A percentile compares a stretch with the other conserved stretches of the same genome.
Evolutionary conservation across 192 early-diverging fungal species (phyloP).

Genomic region (Entomortierella lignicola): DNA sequence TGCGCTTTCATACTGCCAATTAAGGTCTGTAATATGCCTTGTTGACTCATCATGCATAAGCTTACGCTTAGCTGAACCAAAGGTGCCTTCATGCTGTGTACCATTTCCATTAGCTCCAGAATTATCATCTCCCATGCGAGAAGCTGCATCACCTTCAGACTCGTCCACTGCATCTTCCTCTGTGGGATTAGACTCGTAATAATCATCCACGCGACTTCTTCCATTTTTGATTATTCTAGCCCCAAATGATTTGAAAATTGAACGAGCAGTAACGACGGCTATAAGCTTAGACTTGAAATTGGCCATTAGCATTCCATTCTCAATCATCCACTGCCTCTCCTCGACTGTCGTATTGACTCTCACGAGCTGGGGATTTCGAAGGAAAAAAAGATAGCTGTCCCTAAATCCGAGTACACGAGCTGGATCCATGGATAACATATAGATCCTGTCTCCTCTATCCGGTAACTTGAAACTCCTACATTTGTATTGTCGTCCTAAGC

Average conservation of each 20-base stretch:
- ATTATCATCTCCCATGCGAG: constrained; percentile 24
- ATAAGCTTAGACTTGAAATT: constrained; percentile 76
- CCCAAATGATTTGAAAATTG: constrained; percentile 80
- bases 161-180: constrained; percentile 39
- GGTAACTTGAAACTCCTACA: constrained; percentile 83
- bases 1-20: constrained; percentile 69
- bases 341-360: constrained; percentile 82
- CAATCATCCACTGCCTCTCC: constrained; percentile 77
- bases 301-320: constrained; percentile 69
- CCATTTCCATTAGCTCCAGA: background rate
- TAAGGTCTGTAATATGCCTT: constrained; percentile 39
- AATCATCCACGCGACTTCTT: constrained; percentile 71
- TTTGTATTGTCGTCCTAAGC: constrained; percentile 79
- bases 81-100: constrained; percentile 8
- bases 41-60: constrained; percentile 16
- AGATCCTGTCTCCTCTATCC: constrained; percentile 75
- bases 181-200: constrained; percentile 66
- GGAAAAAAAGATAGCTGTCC: constrained; percentile 95
- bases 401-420: constrained; percentile 85
- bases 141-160: constrained; percentile 29
- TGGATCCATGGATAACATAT: constrained; percentile 92
- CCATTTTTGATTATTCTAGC: constrained; percentile 73
- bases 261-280: constrained; percentile 77
- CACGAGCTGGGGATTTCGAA: constrained; percentile 80
- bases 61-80: constrained; percentile 17